These are phyloP conservation scores for Malbranchea zuffiana DNA, from an alignment of 2,329 filamentous ascomycete species.

Conservation along the genomic window DNA sequence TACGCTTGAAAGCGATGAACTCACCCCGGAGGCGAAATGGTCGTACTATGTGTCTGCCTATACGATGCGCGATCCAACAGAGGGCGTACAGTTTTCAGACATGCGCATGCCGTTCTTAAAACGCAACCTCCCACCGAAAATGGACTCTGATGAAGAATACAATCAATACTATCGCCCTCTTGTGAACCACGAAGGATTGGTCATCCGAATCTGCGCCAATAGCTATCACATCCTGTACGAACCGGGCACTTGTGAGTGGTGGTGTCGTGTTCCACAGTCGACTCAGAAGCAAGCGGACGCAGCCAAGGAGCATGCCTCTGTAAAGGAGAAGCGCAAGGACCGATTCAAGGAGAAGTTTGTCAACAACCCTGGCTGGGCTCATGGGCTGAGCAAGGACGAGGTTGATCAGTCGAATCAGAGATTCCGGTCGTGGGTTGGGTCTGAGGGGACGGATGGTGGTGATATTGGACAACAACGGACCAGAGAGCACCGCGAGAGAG, in stretches of 20 bases:
- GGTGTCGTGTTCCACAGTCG: conserved; percentile 41
- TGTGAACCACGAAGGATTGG: conserved; percentile 55
- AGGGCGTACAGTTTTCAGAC: conserved; percentile 56
- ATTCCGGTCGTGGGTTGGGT: conserved; percentile 39
- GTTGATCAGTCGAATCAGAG: conserved; percentile 39
- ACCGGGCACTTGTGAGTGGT: conserved; percentile 58
- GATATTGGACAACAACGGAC: too few relatives aligned
- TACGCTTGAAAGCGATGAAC: conserved; percentile 63
- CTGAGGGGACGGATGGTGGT: conserved; percentile 10
- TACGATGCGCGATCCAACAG: conserved; percentile 77
- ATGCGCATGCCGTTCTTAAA: conserved; percentile 59
- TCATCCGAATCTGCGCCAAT: conserved; percentile 63
- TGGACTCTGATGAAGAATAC: conserved; percentile 52
- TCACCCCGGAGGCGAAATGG: conserved; percentile 57
- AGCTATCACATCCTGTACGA: conserved; percentile 72
- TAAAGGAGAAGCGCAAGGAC: conserved; percentile 36
- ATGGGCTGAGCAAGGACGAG: conserved; percentile 39
- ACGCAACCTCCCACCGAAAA: conserved; percentile 55
- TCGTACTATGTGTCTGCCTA: conserved; percentile 93
- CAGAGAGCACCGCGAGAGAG: background rate
- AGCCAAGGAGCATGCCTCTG: conserved; percentile 26
- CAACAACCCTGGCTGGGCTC: conserved; percentile 43
- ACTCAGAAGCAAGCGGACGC: conserved; percentile 24
- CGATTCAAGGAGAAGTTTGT: conserved; percentile 43
- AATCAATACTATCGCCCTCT: conserved; percentile 46